Evolutionary conservation across 768 basidiomycete genomes (phyloP), one percentile per base, ranked within the genome.

Genomic region (Termitomyces sp.): DNA sequence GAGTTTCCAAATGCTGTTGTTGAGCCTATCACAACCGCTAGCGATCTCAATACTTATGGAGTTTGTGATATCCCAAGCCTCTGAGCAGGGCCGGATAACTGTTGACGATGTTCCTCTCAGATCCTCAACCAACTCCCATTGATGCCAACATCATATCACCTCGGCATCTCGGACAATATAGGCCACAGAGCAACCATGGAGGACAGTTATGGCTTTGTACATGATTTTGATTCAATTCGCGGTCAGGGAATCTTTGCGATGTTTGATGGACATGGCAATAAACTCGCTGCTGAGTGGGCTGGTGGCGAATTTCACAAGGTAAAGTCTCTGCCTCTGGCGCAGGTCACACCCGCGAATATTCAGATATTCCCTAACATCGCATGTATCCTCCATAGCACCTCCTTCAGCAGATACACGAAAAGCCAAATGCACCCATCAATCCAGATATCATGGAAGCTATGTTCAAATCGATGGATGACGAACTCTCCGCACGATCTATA

Each of bases 241-340:
- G 62, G 62, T 11, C 62, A 63, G 44, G 62, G 62, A 6, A 34
- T 63, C 7, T 63, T 63, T 31, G 59, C 54, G 13, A 56, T 63
- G 24, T 63, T 61, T 22, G 62, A 63, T 54, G 62, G 62, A 9
- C 62, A 63, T 50, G 62, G 62, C 37, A 63, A 63, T 27, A 63
- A 63, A 51, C 57, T 63, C 6, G 59, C 59, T 30, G 62, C 62
- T 8, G 59, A 63, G 36, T 63, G 62, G 62, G 54, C 59, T 54
- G 62, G 62, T 18, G 57, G 57, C 6, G 62, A 63, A 58, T 63
- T 63, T 7, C 59, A 63, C 45, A 61, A 63, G 50, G 62, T 63
- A 57, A 55, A 33, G 56, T 47, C 30, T n/a, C 6, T 54, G 27
- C 18, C 34, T 8, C 12, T 42, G 7, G 15, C 34, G 13, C n/a